These are phyloP conservation scores for Oemleria cerasiformis DNA, from an alignment of 306 rosid genomes.

Conservation along the genomic window DNA sequence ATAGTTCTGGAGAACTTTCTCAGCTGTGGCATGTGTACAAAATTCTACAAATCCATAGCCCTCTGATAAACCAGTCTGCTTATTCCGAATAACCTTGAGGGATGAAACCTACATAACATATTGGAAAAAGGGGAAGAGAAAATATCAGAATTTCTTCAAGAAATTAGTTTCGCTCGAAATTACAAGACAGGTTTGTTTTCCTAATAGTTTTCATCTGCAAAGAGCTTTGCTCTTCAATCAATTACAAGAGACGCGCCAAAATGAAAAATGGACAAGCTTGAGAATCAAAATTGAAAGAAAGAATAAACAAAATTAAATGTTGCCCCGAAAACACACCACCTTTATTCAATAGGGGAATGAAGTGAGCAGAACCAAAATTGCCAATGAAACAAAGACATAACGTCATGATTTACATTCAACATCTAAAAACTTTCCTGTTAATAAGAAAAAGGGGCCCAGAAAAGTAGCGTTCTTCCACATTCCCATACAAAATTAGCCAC, in stretches of 20 bases:
- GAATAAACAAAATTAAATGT: no score
- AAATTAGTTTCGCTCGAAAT: not conserved
- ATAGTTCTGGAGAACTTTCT: slow-evolving; percentile 74
- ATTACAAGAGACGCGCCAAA: no score
- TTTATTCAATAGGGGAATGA: not conserved
- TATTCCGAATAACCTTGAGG: slow-evolving; percentile 87
- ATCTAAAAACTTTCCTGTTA: not conserved
- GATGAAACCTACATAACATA: slow-evolving; percentile 57
- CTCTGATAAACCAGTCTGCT: slow-evolving; percentile 81
- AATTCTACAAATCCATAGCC: slow-evolving; percentile 96
- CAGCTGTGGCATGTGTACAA: slow-evolving; percentile 69
- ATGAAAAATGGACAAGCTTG: not conserved
- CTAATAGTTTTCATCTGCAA: not conserved
- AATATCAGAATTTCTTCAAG: not conserved
- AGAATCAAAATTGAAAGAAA: not conserved
- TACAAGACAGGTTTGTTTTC: not conserved
- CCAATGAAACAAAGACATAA: no score
- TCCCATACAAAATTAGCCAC: not conserved
- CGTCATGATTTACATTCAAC: not conserved
- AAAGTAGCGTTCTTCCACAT: not conserved
- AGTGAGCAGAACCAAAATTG: not conserved
- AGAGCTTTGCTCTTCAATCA: no score
- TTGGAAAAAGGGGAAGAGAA: not conserved
- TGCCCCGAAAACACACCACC: no score
- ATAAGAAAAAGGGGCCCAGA: not conserved